Base-by-base conservation (phyloP, 2,329 filamentous ascomycete genomes). In the Zalaria obscura region DNA sequence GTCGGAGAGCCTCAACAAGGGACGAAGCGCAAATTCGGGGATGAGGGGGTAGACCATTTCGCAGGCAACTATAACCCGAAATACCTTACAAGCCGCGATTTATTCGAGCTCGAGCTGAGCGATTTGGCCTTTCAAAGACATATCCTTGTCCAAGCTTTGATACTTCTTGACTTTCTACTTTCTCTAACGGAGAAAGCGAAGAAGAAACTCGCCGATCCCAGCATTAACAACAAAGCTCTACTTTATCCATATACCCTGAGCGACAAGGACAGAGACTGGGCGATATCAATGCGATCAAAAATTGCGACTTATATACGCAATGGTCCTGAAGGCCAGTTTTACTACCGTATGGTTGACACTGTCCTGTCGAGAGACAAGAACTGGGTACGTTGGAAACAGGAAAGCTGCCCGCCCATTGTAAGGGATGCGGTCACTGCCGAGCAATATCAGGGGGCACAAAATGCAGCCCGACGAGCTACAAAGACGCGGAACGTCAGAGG, bases 361-460 rank as follows among this genome's bases (percentile, higher is more conserved):
- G 89, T 98, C 28, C 75, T 98, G 27, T 85, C 86, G 25, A 75
- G 91, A 48, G 91, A 99, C 61, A 96, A 95, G 67, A 95, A 96
- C 57, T 98, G 93, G 93, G 87, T 93, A 36, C 81, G 87, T 47
- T 99, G 91, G 91, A 99, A 99, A 65, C 80, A 89, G 45, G 87
- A 95, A 58, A 85, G 80, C 50, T 98, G 91, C 58, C 85, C 86
- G 25, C 75, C 81, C 4, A 96, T 99, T 54, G 79, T 88, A 55
- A 75, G 76, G 45, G 75, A 82, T 25, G 68, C 84, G 7, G 72
- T 96, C 27, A 72, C 79, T 3, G 71, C 80, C 1, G 63, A 75
- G 27, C 73, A 80, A 37, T 89, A 87, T 57, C 61, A 78, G 33
- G 72, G 78, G 41, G 80, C 87, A 25, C 82, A 80, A 56, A 66